Evolutionary conservation across 1,139 yeast genomes (phyloP), one percentile per base, ranked within the genome.

Genomic region (Pichia sp.): DNA sequence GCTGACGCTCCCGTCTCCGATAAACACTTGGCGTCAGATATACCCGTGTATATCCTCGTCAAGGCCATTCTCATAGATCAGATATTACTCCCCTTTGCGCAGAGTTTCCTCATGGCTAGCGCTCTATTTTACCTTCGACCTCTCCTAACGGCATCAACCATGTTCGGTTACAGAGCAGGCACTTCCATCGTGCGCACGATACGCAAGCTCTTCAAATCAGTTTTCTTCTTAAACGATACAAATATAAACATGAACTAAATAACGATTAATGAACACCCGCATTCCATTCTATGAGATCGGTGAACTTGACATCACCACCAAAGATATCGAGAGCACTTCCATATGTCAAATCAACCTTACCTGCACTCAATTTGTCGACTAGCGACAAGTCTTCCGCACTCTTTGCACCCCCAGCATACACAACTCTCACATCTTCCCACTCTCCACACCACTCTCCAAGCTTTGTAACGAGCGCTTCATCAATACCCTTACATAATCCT

Each of bases 351-450:
- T 91, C 97, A 7, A 91, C 95, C 49, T 72, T 79, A 3, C 95
- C 95, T 3, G 63, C 48, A 56, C 96, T 86, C 49, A 91, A 61
- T 29, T 55, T 46, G 8, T 74, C 58, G 2, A 91, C 98, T 17
- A 67, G 63, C 10, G 64, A 67, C 41, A 91, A 66, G 56, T 91
- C 98, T 0, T 60, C 57, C 0, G 82, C 56, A 59, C 75, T 73
- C 49, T 75, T 79, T 26, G 96, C 98, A 2, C 99, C 99, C 12
- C 99, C 99, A 25, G 98, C 99, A 58, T 91, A 91, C 1, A 88
- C 95, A 6, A 85, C 75, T 27, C 81, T 87, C 3, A 84, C 70
- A 28, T 70, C 74, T 28, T 73, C 66, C 96, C 96, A 88, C 45
- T 77, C 73, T 25, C 69, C 72, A 33, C 74, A 68, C 97, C 98